A percentile compares a stretch with the other conserved stretches of the same genome.
phyloP scores from a whole-genome alignment of 805 yeast species.

The Candida peoriensis region DNA sequence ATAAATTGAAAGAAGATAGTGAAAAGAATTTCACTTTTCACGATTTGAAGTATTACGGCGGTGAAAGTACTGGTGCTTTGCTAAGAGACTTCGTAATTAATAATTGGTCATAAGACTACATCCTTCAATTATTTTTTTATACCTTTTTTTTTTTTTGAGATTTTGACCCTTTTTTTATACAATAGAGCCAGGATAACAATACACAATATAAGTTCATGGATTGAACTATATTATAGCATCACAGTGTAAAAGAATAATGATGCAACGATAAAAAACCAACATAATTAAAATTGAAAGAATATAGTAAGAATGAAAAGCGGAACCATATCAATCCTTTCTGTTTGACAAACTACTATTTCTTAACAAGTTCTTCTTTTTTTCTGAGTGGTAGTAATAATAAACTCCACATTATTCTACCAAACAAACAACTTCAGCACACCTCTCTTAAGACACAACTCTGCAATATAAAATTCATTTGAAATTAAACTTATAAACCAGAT shows the following conservation, averaged over 20 bases:
- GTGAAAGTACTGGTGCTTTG: slow-evolving; percentile 38
- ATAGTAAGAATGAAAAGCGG: background rate
- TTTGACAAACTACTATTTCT: background rate
- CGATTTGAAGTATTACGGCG: slow-evolving; percentile 36
- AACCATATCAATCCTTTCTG: slow-evolving; percentile 2
- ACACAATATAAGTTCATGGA: slow-evolving; percentile 11
- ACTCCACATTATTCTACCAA: too few species aligned
- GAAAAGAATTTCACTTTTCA: slow-evolving; percentile 27
- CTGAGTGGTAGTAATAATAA: background rate
- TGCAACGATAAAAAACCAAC: slow-evolving; percentile 22
- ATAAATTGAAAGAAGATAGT: slow-evolving; percentile 20
- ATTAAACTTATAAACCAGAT: slow-evolving; percentile 21
- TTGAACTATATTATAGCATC: slow-evolving; percentile 13
- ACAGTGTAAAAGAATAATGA: slow-evolving; percentile 22
- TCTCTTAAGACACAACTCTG: too few species aligned
- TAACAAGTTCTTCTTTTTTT: background rate
- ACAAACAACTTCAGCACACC: background rate
- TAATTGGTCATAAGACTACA: slow-evolving; percentile 26
- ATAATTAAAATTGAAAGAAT: slow-evolving; percentile 1
- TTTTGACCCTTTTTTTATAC: slow-evolving; percentile 4
- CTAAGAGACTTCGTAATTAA: slow-evolving; percentile 35
- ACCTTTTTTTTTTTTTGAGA: slow-evolving; percentile 12
- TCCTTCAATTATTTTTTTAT: slow-evolving; percentile 2
- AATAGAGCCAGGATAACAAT: slow-evolving; percentile 20
- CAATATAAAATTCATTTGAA: too few species aligned